Base-by-base conservation (phyloP, 75 land plant species). In the Adiantum capillusveneris region DNA sequence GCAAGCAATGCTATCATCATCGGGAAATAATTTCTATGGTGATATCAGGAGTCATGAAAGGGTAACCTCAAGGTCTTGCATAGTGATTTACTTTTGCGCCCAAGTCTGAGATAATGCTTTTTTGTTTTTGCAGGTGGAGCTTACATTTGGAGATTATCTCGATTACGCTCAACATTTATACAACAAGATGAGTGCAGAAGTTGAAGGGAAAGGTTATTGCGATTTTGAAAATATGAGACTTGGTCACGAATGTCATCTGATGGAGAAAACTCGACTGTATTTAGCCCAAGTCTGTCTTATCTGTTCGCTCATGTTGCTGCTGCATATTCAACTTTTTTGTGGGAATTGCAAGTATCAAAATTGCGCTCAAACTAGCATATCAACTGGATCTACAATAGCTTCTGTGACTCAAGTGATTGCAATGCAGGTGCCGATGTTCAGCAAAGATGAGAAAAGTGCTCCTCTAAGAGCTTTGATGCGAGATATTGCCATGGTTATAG, bases 31-130 rank as follows among this genome's bases (percentile, higher is more conserved):
- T 1, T 95, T 90, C 55, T 84, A 86, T 70, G 96, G 99, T n/a
- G 86, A 95, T 62, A 72, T 95, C 50, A 65, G 86, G 61, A 75
- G 88, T 53, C 96, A 95, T 66, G 96, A 90, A 60, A 69, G 96
- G 63, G 92, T 95, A 65, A 63, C 44, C n/a, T 36, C 26, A 26
- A 28, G 16, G 59, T 62, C 24, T 57, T 11, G 68, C 57, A 24
- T 50, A 30, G 0, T 17, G 27, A 14, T n/a, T n/a, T n/a, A n/a
- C n/a, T n/a, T n/a, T n/a, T n/a, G n/a, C n/a, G n/a, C n/a, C n/a
- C n/a, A n/a, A 53, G 50, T 34, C n/a, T 48, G 20, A 31, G 19
- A 34, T 6, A 5, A 34, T 5, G 9, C 50, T 2, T 28, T 55
- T 55, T 18, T 28, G 3, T 16, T 55, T 27, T 55, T 26, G n/a